Evolutionary conservation across 2,329 filamentous ascomycete species (phyloP).

Genomic region (Zalaria obscura): DNA sequence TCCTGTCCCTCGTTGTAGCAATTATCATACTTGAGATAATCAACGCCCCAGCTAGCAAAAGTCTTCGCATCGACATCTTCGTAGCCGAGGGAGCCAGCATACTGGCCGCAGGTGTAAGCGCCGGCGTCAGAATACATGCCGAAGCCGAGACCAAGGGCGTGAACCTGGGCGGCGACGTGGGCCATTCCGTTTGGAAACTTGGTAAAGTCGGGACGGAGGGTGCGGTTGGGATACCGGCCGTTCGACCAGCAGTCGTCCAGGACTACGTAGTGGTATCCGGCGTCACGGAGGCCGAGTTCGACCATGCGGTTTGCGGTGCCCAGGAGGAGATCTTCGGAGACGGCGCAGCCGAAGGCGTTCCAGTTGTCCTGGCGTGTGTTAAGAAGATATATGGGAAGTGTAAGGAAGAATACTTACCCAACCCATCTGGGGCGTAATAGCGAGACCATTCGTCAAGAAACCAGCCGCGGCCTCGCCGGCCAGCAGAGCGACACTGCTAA

Average conservation of each 20-base stretch:
- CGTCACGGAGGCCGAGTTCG: slow-evolving; percentile 30
- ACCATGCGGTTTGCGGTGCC: slow-evolving; percentile 31
- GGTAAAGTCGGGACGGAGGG: slow-evolving; percentile 24
- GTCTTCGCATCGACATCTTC: slow-evolving; percentile 44
- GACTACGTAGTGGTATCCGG: slow-evolving; percentile 37
- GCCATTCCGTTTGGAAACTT: slow-evolving; percentile 35
- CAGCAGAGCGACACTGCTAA: not conserved
- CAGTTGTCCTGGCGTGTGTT: slow-evolving; percentile 19
- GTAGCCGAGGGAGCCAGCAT: slow-evolving; percentile 32
- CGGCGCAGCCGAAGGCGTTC: slow-evolving; percentile 34
- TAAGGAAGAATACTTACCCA: slow-evolving; percentile 15
- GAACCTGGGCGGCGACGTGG: slow-evolving; percentile 31
- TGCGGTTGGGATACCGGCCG: slow-evolving; percentile 29
- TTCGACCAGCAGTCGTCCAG: slow-evolving; percentile 40
- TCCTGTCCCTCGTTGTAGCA: slow-evolving; percentile 41
- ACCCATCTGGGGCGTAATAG: slow-evolving; percentile 23
- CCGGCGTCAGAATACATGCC: slow-evolving; percentile 40
- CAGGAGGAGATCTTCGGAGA: slow-evolving; percentile 31
- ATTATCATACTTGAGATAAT: slow-evolving; percentile 47
- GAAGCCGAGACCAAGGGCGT: slow-evolving; percentile 34
- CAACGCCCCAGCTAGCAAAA: slow-evolving; percentile 44
- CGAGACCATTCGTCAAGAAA: slow-evolving; percentile 19
- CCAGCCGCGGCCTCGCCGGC: slow-evolving; percentile 1
- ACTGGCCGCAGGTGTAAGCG: slow-evolving; percentile 24
- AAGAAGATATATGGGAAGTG: slow-evolving; percentile 6